These are phyloP conservation scores for Penicillium glabrum DNA, from an alignment of 2,329 filamentous ascomycete species.

Conservation along the genomic window DNA sequence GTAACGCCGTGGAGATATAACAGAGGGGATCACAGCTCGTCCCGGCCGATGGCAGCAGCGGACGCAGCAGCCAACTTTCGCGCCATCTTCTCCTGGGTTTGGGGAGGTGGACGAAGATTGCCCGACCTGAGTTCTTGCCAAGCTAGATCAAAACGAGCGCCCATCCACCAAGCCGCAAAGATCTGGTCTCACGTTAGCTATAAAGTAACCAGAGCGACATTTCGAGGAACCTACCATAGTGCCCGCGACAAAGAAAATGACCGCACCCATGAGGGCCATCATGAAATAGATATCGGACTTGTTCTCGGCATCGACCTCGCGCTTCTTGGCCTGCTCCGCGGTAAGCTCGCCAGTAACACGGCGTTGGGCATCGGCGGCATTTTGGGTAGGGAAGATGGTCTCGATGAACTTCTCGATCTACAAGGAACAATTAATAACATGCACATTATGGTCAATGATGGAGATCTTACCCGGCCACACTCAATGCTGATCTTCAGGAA, in stretches of 20 bases:
- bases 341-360: constrained; percentile 54
- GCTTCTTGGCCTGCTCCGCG: constrained; percentile 57
- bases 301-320: constrained; percentile 49
- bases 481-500: constrained; percentile 88
- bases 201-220: neutral
- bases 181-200: constrained; percentile 54
- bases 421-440: constrained; percentile 9
- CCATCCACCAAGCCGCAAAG: constrained; percentile 72
- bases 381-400: constrained; percentile 82
- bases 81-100: neutral
- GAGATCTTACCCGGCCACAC: constrained; percentile 70
- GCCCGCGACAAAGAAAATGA: constrained; percentile 71
- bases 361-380: constrained; percentile 57
- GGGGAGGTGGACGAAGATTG: constrained; percentile 44
- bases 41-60: constrained; percentile 28
- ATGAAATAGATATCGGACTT: constrained; percentile 63
- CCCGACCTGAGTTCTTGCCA: constrained; percentile 55
- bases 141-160: constrained; percentile 77
- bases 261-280: constrained; percentile 65
- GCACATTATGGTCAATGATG: neutral
- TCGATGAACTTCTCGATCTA: constrained; percentile 96
- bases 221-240: constrained; percentile 68
- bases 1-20: constrained; percentile 28
- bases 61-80: neutral
- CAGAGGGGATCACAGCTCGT: constrained; percentile 41